Evolutionary conservation across 2,329 filamentous ascomycete species (phyloP).

Genomic region (Ophiostoma fasciatum): DNA sequence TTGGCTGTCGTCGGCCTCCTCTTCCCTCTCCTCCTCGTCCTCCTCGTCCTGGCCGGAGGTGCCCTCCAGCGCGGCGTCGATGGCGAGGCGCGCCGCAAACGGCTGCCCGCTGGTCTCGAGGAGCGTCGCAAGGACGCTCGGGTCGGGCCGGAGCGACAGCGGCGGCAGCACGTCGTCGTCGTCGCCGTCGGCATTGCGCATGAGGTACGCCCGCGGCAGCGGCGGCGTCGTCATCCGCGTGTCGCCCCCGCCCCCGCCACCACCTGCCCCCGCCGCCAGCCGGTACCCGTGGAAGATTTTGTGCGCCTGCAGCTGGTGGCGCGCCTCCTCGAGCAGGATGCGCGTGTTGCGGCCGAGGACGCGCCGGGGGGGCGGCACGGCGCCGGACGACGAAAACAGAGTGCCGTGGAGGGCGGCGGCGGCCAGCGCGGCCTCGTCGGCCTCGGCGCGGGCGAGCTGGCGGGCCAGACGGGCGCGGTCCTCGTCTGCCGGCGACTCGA

Average conservation of each 20-base stretch:
- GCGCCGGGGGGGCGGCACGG: neutral
- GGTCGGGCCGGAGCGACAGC: neutral
- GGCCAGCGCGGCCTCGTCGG: neutral
- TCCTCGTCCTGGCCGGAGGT: neutral
- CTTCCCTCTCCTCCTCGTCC: neutral
- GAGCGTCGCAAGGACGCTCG: neutral
- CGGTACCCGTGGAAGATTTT: neutral
- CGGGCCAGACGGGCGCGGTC: too few relatives aligned
- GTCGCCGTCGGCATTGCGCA: too few relatives aligned
- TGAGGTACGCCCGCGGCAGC: too few relatives aligned
- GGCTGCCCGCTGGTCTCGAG: constrained; percentile 1
- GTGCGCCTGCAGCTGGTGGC: neutral
- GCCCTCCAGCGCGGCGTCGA: neutral
- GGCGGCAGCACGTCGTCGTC: neutral
- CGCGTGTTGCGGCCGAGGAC: neutral
- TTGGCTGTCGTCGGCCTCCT: neutral
- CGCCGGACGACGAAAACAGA: neutral
- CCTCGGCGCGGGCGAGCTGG: neutral
- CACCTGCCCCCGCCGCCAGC: too few relatives aligned
- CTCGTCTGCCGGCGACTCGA: too few relatives aligned
- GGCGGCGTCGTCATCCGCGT: too few relatives aligned
- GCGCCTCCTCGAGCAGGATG: neutral
- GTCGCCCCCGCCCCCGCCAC: too few relatives aligned
- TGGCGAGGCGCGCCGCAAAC: neutral
- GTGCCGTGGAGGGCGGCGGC: too few relatives aligned